phyloP scores from a whole-genome alignment of 1,284 basidiomycete species.

The Schizophyllum commune region DNA sequence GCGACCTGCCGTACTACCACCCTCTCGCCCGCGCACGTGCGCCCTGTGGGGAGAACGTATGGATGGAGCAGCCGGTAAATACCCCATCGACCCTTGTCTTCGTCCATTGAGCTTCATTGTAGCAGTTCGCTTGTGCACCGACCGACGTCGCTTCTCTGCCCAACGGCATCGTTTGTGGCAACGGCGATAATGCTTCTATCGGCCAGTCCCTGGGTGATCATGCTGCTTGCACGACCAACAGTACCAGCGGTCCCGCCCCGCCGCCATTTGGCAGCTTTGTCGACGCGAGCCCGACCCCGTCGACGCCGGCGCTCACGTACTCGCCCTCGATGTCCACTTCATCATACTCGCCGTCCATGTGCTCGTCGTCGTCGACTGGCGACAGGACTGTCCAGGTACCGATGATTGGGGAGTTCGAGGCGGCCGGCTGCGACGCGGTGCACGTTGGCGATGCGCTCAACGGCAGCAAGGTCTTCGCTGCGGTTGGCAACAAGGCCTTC shows the following conservation, averaged over 20 bases:
- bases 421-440: background rate
- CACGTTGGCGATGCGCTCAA: background rate
- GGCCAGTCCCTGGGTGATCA: no score
- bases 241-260: background rate
- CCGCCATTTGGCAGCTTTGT: constrained; percentile 7
- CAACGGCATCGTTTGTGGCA: no score
- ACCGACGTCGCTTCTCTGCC: no score
- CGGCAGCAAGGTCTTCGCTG: background rate
- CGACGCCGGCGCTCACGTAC: constrained; percentile 44
- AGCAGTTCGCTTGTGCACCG: background rate
- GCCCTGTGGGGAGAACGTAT: background rate
- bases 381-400: constrained; percentile 49
- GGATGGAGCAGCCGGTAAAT: background rate
- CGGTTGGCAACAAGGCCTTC: background rate
- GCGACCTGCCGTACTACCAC: background rate
- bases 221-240: no score
- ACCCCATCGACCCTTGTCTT: background rate
- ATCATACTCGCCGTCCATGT: constrained; percentile 30
- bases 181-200: no score
- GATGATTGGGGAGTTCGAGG: constrained; percentile 35
- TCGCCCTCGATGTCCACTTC: constrained; percentile 38
- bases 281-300: constrained; percentile 28
- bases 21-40: background rate
- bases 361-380: constrained; percentile 37
- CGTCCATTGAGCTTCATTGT: background rate